Conservation (phyloP, 257 asterid genomes). For the Euphrasia confusa region DNA sequence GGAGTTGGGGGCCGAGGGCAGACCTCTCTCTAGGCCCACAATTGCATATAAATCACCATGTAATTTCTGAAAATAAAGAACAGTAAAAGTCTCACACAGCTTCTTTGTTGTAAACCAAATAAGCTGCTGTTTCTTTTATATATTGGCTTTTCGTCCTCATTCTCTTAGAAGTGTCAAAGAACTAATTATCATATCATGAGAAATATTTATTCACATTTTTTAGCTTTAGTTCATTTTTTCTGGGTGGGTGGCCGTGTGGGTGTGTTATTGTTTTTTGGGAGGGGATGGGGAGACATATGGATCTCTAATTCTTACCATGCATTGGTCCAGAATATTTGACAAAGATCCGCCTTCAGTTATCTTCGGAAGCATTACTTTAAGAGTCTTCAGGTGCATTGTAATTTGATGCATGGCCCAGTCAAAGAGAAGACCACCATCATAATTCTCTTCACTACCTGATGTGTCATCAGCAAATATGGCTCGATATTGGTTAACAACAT, state of each 20-base stretch:
- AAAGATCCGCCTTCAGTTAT: conserved; percentile 93
- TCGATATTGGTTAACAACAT: conserved; percentile 96
- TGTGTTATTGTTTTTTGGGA: no score
- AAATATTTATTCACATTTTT: background rate
- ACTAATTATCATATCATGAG: background rate
- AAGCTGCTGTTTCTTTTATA: background rate
- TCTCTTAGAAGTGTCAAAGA: background rate
- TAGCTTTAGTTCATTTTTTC: background rate
- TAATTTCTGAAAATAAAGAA: conserved; percentile 4
- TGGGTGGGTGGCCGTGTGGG: background rate
- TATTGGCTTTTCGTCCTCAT: background rate
- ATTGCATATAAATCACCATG: background rate
- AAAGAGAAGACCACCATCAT: conserved; percentile 96
- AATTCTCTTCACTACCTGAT: conserved; percentile 88
- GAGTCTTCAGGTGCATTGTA: conserved; percentile 73
- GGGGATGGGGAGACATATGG: background rate
- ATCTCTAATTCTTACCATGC: conserved; percentile 77
- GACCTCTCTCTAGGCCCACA: no score
- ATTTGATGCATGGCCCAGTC: conserved; percentile 99
- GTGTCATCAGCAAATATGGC: conserved; percentile 95
- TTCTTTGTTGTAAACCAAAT: background rate
- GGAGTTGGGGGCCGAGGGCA: no score
- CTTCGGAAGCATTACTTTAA: conserved; percentile 90
- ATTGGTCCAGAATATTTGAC: conserved; percentile 86
- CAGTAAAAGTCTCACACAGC: background rate